Evolutionary conservation across 2,329 filamentous ascomycete genomes (phyloP).

Genomic region (Fusarium haematococcum): DNA sequence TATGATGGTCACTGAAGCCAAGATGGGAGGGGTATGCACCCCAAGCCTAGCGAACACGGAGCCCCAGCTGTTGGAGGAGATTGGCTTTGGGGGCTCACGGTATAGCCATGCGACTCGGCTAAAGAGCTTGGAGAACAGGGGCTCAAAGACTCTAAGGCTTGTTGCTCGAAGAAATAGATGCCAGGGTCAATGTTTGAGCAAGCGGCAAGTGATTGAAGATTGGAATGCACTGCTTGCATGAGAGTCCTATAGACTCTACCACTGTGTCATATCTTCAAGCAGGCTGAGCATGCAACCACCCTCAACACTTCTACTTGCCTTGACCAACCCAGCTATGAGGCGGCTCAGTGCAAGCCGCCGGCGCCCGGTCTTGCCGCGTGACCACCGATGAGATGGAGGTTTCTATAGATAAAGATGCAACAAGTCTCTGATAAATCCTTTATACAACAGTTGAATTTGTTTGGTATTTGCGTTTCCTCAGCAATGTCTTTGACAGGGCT

Average conservation of each 20-base stretch:
- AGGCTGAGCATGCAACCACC: neutral
- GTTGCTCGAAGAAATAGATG: neutral
- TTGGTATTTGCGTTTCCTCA: too few relatives aligned
- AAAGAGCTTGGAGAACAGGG: neutral
- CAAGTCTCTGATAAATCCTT: neutral
- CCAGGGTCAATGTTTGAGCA: neutral
- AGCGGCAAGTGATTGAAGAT: too few relatives aligned
- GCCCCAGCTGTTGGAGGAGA: neutral
- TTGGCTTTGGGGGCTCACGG: neutral
- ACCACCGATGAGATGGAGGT: neutral
- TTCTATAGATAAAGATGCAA: neutral
- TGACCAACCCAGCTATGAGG: neutral
- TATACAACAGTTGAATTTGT: neutral
- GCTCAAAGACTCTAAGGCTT: neutral
- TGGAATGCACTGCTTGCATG: neutral
- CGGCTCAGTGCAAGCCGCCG: neutral
- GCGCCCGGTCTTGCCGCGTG: neutral
- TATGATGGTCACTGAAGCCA: neutral
- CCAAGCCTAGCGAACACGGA: neutral
- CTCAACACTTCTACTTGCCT: neutral
- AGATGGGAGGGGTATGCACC: neutral
- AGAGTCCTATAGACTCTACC: neutral
- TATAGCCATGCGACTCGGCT: neutral
- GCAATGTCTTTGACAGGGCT: too few relatives aligned
- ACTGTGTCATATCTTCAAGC: neutral